Conservation (phyloP, 768 basidiomycete genomes). For the Kwoniella newhampshirensis region DNA sequence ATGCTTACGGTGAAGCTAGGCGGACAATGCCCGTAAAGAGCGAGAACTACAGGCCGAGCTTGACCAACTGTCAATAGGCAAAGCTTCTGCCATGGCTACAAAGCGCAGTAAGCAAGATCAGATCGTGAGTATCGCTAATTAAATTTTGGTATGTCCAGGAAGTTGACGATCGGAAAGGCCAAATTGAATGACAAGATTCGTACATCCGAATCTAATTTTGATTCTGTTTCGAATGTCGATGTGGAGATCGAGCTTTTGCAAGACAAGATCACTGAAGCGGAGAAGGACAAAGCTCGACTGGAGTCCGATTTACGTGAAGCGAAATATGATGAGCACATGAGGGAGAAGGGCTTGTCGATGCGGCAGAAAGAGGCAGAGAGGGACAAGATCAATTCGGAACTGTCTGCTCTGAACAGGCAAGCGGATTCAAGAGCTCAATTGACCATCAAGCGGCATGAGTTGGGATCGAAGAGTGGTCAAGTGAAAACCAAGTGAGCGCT, state of each 20-base stretch:
- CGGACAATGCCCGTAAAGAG: slow-evolving; percentile 47
- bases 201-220: slow-evolving; percentile 45
- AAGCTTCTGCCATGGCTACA: slow-evolving; percentile 58
- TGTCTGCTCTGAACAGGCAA: slow-evolving; percentile 70
- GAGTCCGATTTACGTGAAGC: slow-evolving; percentile 44
- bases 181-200: slow-evolving; percentile 49
- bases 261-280: slow-evolving; percentile 33
- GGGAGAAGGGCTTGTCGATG: slow-evolving; percentile 50
- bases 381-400: slow-evolving; percentile 69
- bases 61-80: slow-evolving; percentile 56
- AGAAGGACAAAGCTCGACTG: slow-evolving; percentile 28
- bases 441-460: slow-evolving; percentile 69
- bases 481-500: slow-evolving; percentile 65
- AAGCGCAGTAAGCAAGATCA: slow-evolving; percentile 50
- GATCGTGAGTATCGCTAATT: slow-evolving; percentile 42
- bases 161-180: slow-evolving; percentile 30
- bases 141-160: not conserved
- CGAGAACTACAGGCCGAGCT: slow-evolving; percentile 63
- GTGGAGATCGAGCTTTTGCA: slow-evolving; percentile 60
- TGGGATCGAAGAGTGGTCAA: slow-evolving; percentile 65
- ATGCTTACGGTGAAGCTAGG: too few relatives aligned
- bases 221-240: slow-evolving; percentile 49
- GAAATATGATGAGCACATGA: slow-evolving; percentile 46
- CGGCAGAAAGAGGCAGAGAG: slow-evolving; percentile 67
- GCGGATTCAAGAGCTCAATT: slow-evolving; percentile 77